phyloP scores from a whole-genome alignment of 352 stramenopile species.

The Halophytophthora batemanensis region DNA sequence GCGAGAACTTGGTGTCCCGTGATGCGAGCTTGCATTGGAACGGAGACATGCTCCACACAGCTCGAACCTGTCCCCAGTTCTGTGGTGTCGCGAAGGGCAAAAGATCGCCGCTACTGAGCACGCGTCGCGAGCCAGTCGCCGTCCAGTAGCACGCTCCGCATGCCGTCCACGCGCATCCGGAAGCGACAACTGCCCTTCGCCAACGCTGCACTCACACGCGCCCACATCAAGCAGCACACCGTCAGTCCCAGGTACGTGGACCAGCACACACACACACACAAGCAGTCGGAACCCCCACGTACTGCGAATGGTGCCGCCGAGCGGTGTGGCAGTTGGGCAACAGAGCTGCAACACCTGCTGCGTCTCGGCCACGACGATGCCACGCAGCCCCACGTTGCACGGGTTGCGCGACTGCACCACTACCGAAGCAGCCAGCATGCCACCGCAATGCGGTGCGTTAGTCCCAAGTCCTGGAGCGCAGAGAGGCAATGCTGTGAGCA shows the following conservation, averaged over 20 bases:
- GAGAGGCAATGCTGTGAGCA: background rate
- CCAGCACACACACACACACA: background rate
- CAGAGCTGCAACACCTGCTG: conserved; percentile 59
- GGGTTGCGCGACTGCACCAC: conserved; percentile 61
- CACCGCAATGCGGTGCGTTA: background rate
- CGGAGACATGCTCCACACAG: too few species aligned
- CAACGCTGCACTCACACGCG: conserved; percentile 26
- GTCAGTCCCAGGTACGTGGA: too few species aligned
- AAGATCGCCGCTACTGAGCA: conserved; percentile 9
- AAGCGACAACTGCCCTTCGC: conserved; percentile 43
- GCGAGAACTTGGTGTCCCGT: too few species aligned
- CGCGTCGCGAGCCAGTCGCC: conserved; percentile 46
- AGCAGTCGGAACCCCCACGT: conserved; percentile 10
- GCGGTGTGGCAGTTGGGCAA: conserved; percentile 17
- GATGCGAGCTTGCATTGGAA: too few species aligned
- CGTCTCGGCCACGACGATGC: conserved; percentile 68
- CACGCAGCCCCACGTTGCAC: conserved; percentile 41
- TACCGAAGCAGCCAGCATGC: conserved; percentile 10
- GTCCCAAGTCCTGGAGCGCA: background rate
- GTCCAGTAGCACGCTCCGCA: conserved; percentile 41
- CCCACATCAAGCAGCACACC: conserved; percentile 7
- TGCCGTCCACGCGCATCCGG: conserved; percentile 31
- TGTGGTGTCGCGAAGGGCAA: too few species aligned
- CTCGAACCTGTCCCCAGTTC: too few species aligned
- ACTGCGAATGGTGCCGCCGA: conserved; percentile 47